These are phyloP conservation scores for Puccinia novopanici DNA, from an alignment of 1,284 basidiomycete genomes.

Conservation along the genomic window DNA sequence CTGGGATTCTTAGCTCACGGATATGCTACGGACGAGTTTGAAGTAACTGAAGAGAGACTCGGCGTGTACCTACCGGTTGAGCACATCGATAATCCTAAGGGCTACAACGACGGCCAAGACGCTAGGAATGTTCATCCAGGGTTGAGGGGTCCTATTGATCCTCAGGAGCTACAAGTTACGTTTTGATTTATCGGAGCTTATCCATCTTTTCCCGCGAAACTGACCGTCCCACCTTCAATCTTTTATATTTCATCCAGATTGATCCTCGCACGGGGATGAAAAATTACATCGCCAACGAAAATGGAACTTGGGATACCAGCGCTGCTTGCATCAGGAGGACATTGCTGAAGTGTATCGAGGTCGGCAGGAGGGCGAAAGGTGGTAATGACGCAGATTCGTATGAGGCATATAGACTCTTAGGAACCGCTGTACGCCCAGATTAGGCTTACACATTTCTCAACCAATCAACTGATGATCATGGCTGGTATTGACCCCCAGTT, in stretches of 20 bases:
- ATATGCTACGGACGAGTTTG: conserved; percentile 68
- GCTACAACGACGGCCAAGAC: conserved; percentile 61
- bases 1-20: conserved; percentile 48
- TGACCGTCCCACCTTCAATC: not conserved
- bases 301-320: conserved; percentile 81
- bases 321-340: conserved; percentile 77
- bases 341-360: conserved; percentile 70
- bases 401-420: conserved; percentile 63
- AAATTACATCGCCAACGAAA: conserved; percentile 83
- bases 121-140: conserved; percentile 76
- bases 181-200: not conserved
- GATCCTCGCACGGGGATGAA: conserved; percentile 89
- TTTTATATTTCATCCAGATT: conserved; percentile 67
- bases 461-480: conserved; percentile 44
- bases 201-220: not conserved
- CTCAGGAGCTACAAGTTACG: conserved; percentile 59
- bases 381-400: conserved; percentile 69
- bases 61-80: conserved; percentile 75
- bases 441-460: conserved; percentile 41
- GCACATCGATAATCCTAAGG: conserved; percentile 67
- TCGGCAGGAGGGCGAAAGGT: conserved; percentile 65
- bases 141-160: conserved; percentile 75
- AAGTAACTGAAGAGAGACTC: conserved; percentile 82
- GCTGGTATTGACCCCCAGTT: conserved; percentile 22
- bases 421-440: conserved; percentile 38